Percentiles rank a stretch among this genome's conserved stretches.
These are phyloP conservation scores for Aspergillus pseudoviridinutans DNA, from an alignment of 2,329 filamentous ascomycete species.

Conservation along the genomic window DNA sequence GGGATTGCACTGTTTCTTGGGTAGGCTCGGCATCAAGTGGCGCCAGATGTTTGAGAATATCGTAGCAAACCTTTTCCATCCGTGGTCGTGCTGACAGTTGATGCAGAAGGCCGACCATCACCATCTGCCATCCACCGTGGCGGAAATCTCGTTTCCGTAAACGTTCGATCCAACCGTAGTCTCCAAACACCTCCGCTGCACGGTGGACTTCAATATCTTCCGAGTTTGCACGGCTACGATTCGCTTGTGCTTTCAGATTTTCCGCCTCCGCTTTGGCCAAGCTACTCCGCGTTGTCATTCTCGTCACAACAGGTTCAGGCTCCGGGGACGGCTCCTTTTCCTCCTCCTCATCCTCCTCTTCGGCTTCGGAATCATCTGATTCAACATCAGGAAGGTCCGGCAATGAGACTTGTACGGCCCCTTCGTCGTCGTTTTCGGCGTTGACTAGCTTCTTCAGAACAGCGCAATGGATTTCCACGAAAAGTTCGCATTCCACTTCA, in stretches of 20 bases:
- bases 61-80: slow-evolving; percentile 68
- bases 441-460: slow-evolving; percentile 83
- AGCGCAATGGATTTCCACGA: slow-evolving; percentile 88
- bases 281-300: slow-evolving; percentile 79
- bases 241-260: slow-evolving; percentile 58
- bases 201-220: slow-evolving; percentile 39
- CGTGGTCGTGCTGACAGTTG: slow-evolving; percentile 75
- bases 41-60: slow-evolving; percentile 74
- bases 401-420: slow-evolving; percentile 72
- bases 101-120: slow-evolving; percentile 80
- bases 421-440: slow-evolving; percentile 64
- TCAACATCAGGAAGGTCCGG: slow-evolving; percentile 71
- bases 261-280: slow-evolving; percentile 76
- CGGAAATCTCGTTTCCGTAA: slow-evolving; percentile 79
- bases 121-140: slow-evolving; percentile 86
- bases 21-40: slow-evolving; percentile 73
- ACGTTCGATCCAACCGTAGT: slow-evolving; percentile 80
- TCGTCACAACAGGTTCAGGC: slow-evolving; percentile 59
- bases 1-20: slow-evolving; percentile 65
- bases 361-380: slow-evolving; percentile 61
- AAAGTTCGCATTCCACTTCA: slow-evolving; percentile 73
- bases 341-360: slow-evolving; percentile 53
- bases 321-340: slow-evolving; percentile 61
- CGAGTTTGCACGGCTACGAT: slow-evolving; percentile 42
- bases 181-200: slow-evolving; percentile 69